A percentile compares a stretch with the other conserved stretches of the same genome.
Conservation (phyloP, 371 early-diverging fungal genomes). For the Blyttiomyces sp. region DNA sequence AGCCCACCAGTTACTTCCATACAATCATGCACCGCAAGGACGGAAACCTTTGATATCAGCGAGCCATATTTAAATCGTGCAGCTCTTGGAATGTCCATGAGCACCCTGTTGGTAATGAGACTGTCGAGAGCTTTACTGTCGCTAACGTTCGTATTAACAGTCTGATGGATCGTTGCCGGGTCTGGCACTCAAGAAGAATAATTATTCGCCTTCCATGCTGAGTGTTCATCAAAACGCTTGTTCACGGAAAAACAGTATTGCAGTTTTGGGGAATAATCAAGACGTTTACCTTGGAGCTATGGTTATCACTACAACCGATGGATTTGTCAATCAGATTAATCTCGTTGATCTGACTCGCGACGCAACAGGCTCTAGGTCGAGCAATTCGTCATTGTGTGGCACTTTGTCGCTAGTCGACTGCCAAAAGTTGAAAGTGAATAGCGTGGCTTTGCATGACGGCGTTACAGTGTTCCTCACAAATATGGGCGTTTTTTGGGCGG, state of each 20-base stretch:
- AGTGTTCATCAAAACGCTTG: slow-evolving; percentile 2
- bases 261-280: not conserved
- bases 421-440: not conserved
- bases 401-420: not conserved
- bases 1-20: no score
- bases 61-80: not conserved
- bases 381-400: not conserved
- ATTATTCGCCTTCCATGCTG: slow-evolving; percentile 5
- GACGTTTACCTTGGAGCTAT: not conserved
- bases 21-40: no score
- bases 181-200: not conserved
- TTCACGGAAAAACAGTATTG: slow-evolving; percentile 4
- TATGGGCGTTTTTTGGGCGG: slow-evolving; percentile 7
- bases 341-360: slow-evolving; percentile 11
- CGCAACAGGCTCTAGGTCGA: not conserved
- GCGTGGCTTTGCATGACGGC: not conserved
- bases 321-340: not conserved
- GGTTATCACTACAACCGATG: slow-evolving; percentile 7
- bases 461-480: slow-evolving; percentile 7
- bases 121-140: not conserved
- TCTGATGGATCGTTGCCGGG: not conserved
- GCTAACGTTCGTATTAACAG: not conserved
- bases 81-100: not conserved
- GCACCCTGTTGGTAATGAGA: not conserved
- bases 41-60: no score